Conservation (phyloP, 2,329 filamentous ascomycete genomes). For the Pseudogymnoascus sp. region DNA sequence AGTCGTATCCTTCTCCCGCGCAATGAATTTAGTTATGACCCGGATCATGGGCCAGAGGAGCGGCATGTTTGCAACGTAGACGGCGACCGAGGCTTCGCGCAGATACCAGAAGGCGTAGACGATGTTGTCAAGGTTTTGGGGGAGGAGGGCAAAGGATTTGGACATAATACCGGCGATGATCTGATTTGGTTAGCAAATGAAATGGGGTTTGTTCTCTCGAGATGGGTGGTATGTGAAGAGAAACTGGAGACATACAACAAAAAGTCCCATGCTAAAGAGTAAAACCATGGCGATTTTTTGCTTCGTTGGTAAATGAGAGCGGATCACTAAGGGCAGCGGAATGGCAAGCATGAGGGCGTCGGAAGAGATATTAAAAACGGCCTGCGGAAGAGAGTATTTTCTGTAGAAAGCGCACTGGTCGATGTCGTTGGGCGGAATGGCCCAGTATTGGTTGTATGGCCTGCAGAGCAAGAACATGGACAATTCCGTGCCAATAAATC, state of each 20-base stretch:
- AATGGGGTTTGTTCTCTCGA: neutral
- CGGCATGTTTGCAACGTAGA: conserved; percentile 45
- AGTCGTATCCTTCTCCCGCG: neutral
- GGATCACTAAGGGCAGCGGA: conserved; percentile 44
- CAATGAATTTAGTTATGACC: neutral
- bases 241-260: conserved; percentile 31
- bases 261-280: conserved; percentile 37
- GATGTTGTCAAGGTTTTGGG: conserved; percentile 26
- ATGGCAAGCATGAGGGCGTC: conserved; percentile 49
- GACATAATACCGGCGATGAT: conserved; percentile 42
- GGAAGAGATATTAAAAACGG: conserved; percentile 48
- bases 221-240: neutral
- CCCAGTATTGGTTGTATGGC: conserved; percentile 48
- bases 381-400: conserved; percentile 49
- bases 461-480: conserved; percentile 40
- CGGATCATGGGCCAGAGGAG: conserved; percentile 41
- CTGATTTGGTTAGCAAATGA: conserved; percentile 18
- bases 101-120: conserved; percentile 39
- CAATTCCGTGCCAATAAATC: conserved; percentile 43
- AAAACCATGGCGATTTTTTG: conserved; percentile 42
- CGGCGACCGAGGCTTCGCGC: conserved; percentile 41
- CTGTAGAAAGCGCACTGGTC: conserved; percentile 48
- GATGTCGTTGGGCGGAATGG: conserved; percentile 38
- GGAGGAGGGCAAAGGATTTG: conserved; percentile 29
- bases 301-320: conserved; percentile 38